These are phyloP conservation scores for Microascus cirrosus DNA, from an alignment of 2,329 filamentous ascomycete genomes.

Conservation along the genomic window DNA sequence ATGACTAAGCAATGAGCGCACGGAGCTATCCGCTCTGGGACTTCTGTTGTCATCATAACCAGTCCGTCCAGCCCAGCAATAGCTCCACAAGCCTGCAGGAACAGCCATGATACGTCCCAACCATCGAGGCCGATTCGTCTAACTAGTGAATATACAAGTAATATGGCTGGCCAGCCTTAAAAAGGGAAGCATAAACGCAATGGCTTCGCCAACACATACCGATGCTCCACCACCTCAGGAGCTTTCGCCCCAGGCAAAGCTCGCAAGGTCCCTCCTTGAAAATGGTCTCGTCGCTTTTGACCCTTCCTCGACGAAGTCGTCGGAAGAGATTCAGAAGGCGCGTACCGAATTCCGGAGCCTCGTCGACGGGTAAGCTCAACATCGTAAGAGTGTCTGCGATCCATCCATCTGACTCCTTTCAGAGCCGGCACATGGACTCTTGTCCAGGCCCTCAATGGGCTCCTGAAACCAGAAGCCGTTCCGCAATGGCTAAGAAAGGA, in stretches of 20 bases:
- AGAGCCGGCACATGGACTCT: conserved; percentile 36
- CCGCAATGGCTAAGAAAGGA: conserved; percentile 48
- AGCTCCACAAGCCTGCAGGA: background rate
- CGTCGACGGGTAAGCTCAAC: conserved; percentile 30
- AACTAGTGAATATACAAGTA: background rate
- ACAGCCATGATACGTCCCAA: background rate
- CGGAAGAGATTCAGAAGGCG: background rate
- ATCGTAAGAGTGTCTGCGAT: background rate
- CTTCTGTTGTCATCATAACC: background rate
- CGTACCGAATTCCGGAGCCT: conserved; percentile 12
- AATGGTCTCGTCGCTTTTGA: conserved; percentile 37
- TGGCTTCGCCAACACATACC: background rate
- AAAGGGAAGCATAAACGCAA: background rate
- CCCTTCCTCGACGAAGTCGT: conserved; percentile 19
- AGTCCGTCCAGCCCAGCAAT: background rate
- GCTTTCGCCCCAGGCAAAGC: conserved; percentile 3
- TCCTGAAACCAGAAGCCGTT: conserved; percentile 49
- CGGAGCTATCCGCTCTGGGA: background rate
- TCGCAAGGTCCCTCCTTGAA: conserved; percentile 23
- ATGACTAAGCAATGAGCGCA: background rate
- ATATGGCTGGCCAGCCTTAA: background rate
- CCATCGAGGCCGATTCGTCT: background rate
- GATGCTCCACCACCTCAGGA: background rate
- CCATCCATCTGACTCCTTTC: conserved; percentile 7
- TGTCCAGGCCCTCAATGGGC: conserved; percentile 48